Conservation (phyloP, 495 filamentous ascomycete genomes). For the Rostrohypoxylon terebratum region DNA sequence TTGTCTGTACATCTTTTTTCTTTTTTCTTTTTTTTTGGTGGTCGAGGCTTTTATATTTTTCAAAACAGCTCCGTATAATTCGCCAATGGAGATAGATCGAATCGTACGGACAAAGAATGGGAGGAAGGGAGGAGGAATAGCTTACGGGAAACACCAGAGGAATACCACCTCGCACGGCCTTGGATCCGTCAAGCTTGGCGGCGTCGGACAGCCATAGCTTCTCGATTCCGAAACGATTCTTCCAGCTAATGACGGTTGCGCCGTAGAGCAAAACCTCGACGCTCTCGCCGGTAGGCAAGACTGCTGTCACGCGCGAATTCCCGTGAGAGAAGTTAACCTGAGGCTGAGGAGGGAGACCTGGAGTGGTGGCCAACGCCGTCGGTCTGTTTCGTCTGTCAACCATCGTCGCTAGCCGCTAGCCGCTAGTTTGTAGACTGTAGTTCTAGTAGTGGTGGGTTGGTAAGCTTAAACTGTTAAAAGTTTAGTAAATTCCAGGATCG, state of each 20-base stretch:
- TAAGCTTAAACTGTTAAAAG: neutral
- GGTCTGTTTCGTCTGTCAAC: conserved; percentile 90
- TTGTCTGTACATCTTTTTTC: neutral
- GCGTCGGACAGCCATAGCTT: conserved; percentile 88
- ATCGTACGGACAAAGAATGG: neutral
- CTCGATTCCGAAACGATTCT: conserved; percentile 80
- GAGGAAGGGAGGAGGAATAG: conserved; percentile 31
- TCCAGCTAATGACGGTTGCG: conserved; percentile 94
- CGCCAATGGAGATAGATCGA: neutral
- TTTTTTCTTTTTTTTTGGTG: neutral
- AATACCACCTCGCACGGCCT: conserved; percentile 79
- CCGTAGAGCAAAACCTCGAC: conserved; percentile 88
- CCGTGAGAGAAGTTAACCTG: conserved; percentile 74
- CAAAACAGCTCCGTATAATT: neutral
- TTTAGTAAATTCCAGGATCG: too few species aligned
- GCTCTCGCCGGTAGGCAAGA: conserved; percentile 85
- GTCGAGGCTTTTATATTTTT: too few species aligned
- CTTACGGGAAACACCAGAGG: conserved; percentile 95
- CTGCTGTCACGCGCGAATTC: conserved; percentile 74
- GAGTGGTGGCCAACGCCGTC: conserved; percentile 75
- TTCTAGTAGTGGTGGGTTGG: conserved; percentile 10
- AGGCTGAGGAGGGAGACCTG: conserved; percentile 71
- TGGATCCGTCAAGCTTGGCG: conserved; percentile 70
- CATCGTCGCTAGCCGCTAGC: conserved; percentile 56
- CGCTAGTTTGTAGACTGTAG: neutral